phyloP scores from a whole-genome alignment of 345 rosid species.

The Rhodamnia argentea region DNA sequence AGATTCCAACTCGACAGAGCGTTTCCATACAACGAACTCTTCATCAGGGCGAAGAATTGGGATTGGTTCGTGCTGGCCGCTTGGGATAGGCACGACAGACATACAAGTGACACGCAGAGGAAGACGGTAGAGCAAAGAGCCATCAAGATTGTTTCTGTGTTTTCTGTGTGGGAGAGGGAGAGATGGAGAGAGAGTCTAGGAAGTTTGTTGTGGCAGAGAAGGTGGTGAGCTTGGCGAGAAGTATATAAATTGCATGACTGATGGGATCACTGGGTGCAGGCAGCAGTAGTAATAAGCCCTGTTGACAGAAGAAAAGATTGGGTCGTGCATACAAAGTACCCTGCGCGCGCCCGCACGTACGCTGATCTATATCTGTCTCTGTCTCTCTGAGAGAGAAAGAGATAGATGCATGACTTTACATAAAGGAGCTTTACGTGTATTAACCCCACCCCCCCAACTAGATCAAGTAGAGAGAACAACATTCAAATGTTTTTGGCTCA shows the following conservation, averaged over 20 bases:
- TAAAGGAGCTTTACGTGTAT: constrained; percentile 61
- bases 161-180: constrained; percentile 4
- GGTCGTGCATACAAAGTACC: neutral
- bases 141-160: neutral
- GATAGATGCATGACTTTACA: constrained; percentile 28
- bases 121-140: neutral
- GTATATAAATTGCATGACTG: constrained; percentile 33
- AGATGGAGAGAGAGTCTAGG: constrained; percentile 3
- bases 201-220: constrained; percentile 25
- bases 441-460: constrained; percentile 51
- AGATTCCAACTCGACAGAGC: constrained; percentile 51
- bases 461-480: constrained; percentile 22
- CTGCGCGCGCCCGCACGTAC: neutral
- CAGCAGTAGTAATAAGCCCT: constrained; percentile 16
- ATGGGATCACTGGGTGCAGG: constrained; percentile 16
- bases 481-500: constrained; percentile 12
- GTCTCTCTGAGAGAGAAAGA: neutral
- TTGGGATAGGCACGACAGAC: neutral
- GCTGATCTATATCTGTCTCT: neutral
- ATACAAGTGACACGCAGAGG: neutral
- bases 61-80: constrained; percentile 22
- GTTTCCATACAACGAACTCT: constrained; percentile 36
- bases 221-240: constrained; percentile 16
- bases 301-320: constrained; percentile 5
- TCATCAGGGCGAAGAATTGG: constrained; percentile 60